Evolutionary conservation across 2,329 filamentous ascomycete species (phyloP), one percentile per base, ranked within the genome.

Genomic region (Didymosphaeria variabile): DNA sequence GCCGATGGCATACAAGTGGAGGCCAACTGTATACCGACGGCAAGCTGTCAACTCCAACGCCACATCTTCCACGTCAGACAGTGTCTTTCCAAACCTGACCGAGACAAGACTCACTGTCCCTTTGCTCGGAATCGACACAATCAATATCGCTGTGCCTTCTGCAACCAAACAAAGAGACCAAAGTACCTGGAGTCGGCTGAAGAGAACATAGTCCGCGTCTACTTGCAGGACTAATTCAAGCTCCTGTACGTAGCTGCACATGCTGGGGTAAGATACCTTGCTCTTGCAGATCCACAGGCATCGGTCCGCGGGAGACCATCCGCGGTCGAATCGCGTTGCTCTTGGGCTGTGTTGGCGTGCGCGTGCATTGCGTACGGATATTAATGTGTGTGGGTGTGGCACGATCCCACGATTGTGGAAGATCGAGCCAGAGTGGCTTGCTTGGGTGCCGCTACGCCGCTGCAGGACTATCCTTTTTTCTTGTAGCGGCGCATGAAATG

Each of bases 171-270:
- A 59, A 51, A 46, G 46, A 57, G 38, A 47, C 34, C 65, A 67
- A 74, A 34, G 73, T 75, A 75, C 72, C 72, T 75, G 67, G 62
- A 59, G 38, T 61, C 74, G 74, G 73, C 71, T 75, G 68, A 75
- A 75, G 66, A 75, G 63, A 62, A 68, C 71, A 68, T 72, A 67
- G 71, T 68, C 70, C 67, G 67, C 66, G 57, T 68, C 68, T 72
- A 67, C 70, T 65, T 72, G 67, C 68, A 68, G 65, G 67, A 62
- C 68, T 67, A 69, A 67, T 63, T 71, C 68, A 71, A 71, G 61
- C 67, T 67, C 63, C 62, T 64, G 66, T 68, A 65, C 51, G 67
- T 73, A 45, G n/a, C 42, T 45, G 72, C 70, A 75, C 46, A 59
- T 66, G 67, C 72, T 64, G 68, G 72, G 73, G 67, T 70, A 49